Base-by-base conservation (phyloP, 768 basidiomycete genomes). In the Mycena capillaripes region DNA sequence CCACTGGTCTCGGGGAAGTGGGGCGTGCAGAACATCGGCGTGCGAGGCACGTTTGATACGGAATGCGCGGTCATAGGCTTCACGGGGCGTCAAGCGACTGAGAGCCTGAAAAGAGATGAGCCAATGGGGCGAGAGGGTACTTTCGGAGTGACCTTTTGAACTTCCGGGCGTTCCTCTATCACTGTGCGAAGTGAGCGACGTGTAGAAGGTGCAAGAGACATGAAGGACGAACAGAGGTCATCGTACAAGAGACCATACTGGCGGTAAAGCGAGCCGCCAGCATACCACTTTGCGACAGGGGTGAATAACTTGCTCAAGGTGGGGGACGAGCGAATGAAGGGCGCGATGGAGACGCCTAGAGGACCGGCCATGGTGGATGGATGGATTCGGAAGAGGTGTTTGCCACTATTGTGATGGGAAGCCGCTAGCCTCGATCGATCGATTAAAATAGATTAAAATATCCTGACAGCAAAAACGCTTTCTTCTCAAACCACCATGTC, bases 191-290 rank as follows among this genome's bases (percentile, higher is more conserved):
- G 57, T 75, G n/a, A 76, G 62, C 66, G 65, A 60, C 59, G 29
- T 53, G 58, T 69, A 53, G 66, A 55, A 58, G 64, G 50, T 30
- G 27, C 27, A 32, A 61, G n/a, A 64, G 60, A 67, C 66, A 63
- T 57, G 66, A 76, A 46, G 74, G 63, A 89, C 95, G 82, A 76
- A 96, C 95, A 86, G 79, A 99, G 90, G 88, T 99, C 97, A 82
- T 99, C 97, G 81, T 98, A 97, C 79, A 89, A 91, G 84, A 98
- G 90, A 76, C 97, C 97, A 78, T 95, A 87, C 78, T 91, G 88
- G 76, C 97, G 90, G 88, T 97, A 95, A 46, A 97, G 96, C 44
- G 92, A 82, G 64, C 92, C 84, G 80, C 93, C 81, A 76, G 92
- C 92, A 79, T 98, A 98, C 89, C 92, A 93, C 76, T 89, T 86